These are phyloP conservation scores for Lactarius tabidus DNA, from an alignment of 768 basidiomycete genomes.

Conservation along the genomic window DNA sequence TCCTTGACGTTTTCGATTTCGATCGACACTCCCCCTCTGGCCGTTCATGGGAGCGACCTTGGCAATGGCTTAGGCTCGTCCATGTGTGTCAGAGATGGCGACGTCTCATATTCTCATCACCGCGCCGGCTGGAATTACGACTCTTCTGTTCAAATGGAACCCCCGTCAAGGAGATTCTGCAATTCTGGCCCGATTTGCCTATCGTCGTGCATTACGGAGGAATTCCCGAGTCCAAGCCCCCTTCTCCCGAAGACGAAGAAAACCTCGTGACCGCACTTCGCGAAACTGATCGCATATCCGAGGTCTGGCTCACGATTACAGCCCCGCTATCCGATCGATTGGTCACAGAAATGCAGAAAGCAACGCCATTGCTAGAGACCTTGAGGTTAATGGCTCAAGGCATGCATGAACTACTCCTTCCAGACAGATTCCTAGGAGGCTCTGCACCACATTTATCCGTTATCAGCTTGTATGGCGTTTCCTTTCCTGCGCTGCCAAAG, in stretches of 20 bases:
- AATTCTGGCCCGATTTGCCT: background rate
- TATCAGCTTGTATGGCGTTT: background rate
- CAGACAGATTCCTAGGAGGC: background rate
- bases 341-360: background rate
- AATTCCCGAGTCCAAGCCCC: background rate
- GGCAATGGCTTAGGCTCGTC: background rate
- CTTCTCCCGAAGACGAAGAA: background rate
- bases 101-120: background rate
- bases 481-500: background rate
- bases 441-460: background rate
- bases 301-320: background rate
- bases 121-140: background rate
- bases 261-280: background rate
- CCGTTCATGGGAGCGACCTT: background rate
- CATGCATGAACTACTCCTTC: background rate
- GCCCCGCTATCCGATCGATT: background rate
- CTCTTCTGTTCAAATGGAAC: background rate
- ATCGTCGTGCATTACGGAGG: background rate
- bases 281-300: background rate
- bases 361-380: background rate
- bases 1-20: background rate
- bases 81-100: background rate
- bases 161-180: background rate
- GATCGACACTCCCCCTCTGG: background rate
- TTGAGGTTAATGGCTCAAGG: background rate